Base-by-base conservation (phyloP, 2,329 filamentous ascomycete genomes). In the Fusarium sp. region DNA sequence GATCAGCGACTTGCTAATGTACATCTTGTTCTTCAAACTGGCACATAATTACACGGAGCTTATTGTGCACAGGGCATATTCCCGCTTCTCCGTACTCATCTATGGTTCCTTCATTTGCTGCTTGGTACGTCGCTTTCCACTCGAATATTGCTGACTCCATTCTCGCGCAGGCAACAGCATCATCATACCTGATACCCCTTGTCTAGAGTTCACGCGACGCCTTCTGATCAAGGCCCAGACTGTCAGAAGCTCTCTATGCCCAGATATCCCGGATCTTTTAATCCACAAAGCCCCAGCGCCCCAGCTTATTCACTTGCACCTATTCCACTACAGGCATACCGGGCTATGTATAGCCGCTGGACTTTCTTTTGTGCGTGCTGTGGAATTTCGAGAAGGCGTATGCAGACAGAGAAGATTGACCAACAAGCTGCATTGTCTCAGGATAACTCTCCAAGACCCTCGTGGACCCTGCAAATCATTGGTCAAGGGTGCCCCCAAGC, bases 191-290 rank as follows among this genome's bases (percentile, higher is more conserved):
- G 28, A 55, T 53, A 34, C 62, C 65, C 73, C 71, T 66, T 62
- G 63, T 65, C 50, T 28, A 57, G 49, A 69, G 73, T 71, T 64
- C 73, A 75, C 73, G 72, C 73, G 73, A 73, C 73, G 65, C 59
- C 63, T 42, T 48, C 49, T 55, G 41, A 49, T 45, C 53, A 57
- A 59, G 60, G 68, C 54, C 70, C 59, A 74, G 71, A 72, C 60
- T 70, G 67, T 59, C 66, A 68, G 41, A 65, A 63, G 56, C 51
- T 66, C 65, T 66, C 55, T 54, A 56, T n/a, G 30, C 34, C 18
- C 45, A 55, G 41, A 23, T 59, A 68, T 55, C 69, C 62, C 30
- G 55, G 57, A 70, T 63, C 63, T 46, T 53, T 66, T 64, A 58
- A 71, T 58, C 69, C 62, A 69, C 66, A 59, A 59, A 51, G 59